These are phyloP conservation scores for Fusarium sp. DNA, from an alignment of 2,329 filamentous ascomycete genomes.

Conservation along the genomic window DNA sequence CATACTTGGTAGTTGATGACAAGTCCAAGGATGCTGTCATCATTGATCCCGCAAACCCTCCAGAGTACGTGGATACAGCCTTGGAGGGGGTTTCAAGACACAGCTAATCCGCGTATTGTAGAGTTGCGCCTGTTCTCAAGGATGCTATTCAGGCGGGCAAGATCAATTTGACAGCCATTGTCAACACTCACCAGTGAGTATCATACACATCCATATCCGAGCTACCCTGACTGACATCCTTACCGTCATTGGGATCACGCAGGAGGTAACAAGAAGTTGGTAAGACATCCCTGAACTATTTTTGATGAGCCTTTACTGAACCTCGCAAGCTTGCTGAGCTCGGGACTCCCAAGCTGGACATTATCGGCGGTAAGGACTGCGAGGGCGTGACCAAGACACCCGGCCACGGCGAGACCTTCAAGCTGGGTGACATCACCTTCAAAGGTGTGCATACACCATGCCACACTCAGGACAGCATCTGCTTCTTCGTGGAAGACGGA, in stretches of 20 bases:
- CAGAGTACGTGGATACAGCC: slow-evolving; percentile 67
- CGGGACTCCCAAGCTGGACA: slow-evolving; percentile 71
- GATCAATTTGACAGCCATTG: slow-evolving; percentile 87
- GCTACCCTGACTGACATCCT: slow-evolving; percentile 4
- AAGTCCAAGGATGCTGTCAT: slow-evolving; percentile 82
- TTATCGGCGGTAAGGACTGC: slow-evolving; percentile 92
- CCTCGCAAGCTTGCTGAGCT: slow-evolving; percentile 54
- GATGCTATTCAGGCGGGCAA: slow-evolving; percentile 75
- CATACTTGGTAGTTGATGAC: slow-evolving; percentile 83
- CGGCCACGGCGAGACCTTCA: slow-evolving; percentile 79
- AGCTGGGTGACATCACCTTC: slow-evolving; percentile 84
- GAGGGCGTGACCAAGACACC: slow-evolving; percentile 83
- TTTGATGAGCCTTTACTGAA: not conserved
- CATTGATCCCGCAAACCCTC: slow-evolving; percentile 82
- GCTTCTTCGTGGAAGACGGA: slow-evolving; percentile 89
- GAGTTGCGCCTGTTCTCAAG: slow-evolving; percentile 74
- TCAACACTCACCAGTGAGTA: slow-evolving; percentile 96
- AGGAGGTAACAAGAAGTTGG: slow-evolving; percentile 87
- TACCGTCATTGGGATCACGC: slow-evolving; percentile 91
- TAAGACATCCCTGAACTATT: slow-evolving; percentile 52
- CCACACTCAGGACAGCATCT: slow-evolving; percentile 98
- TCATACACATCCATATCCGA: not conserved
- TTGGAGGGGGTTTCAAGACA: not conserved
- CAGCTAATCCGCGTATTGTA: slow-evolving; percentile 44
- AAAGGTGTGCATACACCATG: slow-evolving; percentile 95